Base-by-base conservation (phyloP, 2,329 filamentous ascomycete genomes). In the Aureobasidium sp. region DNA sequence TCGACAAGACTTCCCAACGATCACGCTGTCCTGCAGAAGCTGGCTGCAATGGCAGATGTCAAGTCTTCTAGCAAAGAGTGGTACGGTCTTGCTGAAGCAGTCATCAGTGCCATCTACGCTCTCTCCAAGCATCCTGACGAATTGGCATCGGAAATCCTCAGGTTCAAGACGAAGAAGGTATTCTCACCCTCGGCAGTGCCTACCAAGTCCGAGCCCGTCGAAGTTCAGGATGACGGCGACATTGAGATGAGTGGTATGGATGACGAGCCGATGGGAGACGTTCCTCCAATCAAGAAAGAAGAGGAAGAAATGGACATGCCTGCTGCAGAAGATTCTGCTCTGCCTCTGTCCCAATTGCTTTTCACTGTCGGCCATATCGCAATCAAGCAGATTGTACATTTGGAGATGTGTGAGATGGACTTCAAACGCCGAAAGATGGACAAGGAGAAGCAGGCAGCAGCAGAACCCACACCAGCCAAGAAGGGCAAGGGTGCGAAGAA, bases 341-440 rank as follows among this genome's bases (percentile, higher is more conserved):
- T 91, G 51, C 87, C 85, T 0, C 80, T 99, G 1, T 96, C 94
- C 0, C 94, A 97, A 70, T 82, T 99, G 1, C 81, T 99, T 0
- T 97, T 97, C 72, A 88, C 96, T 39, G 93, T 97, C 34, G 94
- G 94, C 0, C 94, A 99, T 71, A 89, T 97, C 52, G 94, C 94
- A 15, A 94, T 99, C 72, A 99, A 99, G 77, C 95, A 99, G 72
- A 99, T 99, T 68, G 95, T 99, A 0, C 94, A 99, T 73, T 84
- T 99, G 12, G 94, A 99, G 70, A 82, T 97, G n/a, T 96, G 92
- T 73, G 94, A 99, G 72, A 85, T 94, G 55, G 94, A 99, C 74
- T 99, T 99, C 76, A 99, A 99, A 79, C 89, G 93, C 60, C 85
- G 93, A 67, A 99, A 99, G 79, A 88, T 90, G 44, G 90, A 94